Base-by-base conservation (phyloP, 1,284 basidiomycete species). In the Pascua sp. region DNA sequence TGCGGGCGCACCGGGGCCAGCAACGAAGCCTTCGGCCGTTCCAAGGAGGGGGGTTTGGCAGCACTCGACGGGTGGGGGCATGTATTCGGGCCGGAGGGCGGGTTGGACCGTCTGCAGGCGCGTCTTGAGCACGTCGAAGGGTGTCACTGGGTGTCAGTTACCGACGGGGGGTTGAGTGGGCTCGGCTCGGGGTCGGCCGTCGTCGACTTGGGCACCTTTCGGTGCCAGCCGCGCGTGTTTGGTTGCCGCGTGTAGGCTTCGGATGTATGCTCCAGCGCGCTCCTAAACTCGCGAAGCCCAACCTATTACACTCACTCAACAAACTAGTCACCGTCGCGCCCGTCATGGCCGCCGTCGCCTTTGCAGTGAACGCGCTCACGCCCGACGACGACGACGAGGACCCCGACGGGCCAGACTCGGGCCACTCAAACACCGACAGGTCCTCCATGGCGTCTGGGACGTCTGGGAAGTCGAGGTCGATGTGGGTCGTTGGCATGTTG, bases 91-190 rank as follows among this genome's bases (percentile, higher is more conserved):
- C 1, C 55, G 60, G 39, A 67, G 60, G 38, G 62, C 59, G 1
- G 77, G 76, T 58, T 65, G 71, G 4, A 73, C 69, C 2, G 77
- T 77, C 55, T 79, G 77, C 36, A 79, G 56, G 32, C 77, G 63
- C 8, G 77, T 79, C 55, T 79, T 79, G 52, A 79, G 68, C 11
- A 79, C 77, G 57, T 79, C 77, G 49, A 79, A 79, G 0, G 77
- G 77, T 1, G 77, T 78, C 77, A 79, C 77, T 79, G 36, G 37
- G 38, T 39, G 53, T 51, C 45, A 51, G 53, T n/a, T n/a, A n/a
- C n/a, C n/a, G 24, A 32, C 4, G 24, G 24, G 24, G 24, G 7
- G 7, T 32, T 7, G 24, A 32, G 24, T 32, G 24, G 24, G 7
- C 24, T 32, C 24, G 24, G 24, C 24, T 32, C 7, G 24, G 4